Evolutionary conservation across 371 early-diverging fungal genomes (phyloP), one percentile per base, ranked within the genome.

Genomic region (Mortierella sp.): DNA sequence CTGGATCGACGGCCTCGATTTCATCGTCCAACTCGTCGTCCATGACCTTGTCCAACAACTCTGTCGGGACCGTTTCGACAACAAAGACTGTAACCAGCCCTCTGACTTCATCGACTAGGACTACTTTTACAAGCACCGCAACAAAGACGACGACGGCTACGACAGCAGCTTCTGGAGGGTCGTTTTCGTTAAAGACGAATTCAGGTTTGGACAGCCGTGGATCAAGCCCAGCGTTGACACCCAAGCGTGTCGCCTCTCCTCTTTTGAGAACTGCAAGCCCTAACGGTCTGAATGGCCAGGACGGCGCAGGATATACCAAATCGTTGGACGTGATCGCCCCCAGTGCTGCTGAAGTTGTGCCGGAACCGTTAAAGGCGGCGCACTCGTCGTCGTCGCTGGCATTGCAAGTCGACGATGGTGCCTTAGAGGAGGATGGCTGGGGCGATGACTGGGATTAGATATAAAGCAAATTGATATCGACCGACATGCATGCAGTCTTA

Each of bases 371-470:
- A 6, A n/a, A 48, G 8, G 8, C 63, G 22, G 29, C 72, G 0
- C 31, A 19, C 16, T 40, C 64, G 11, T 48, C 66, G 26, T 63
- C 77, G 8, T 77, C 74, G 22, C 43, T 81, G 47, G 74, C 82
- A 41, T 48, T 68, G 29, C 68, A 74, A 19, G 73, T 73, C 10
- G 76, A 76, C 52, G 77, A 74, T 10, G 68, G 64, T 11, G 70
- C 73, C n/a, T 45, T 76, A 45, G 80, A 76, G 41, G 81, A 70
- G 13, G 82, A 81, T 48, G 78, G 70, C 4, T 81, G 82, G 82
- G 82, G 77, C 9, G 72, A 81, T 65, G 82, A 77, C 16, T 80
- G 80, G 80, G 76, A 80, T 8, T 80, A 71, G 45, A 67, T 40
- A 58, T 2, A 6, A 53, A 45, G 34, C 26, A 40, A 29, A 55